Percentiles rank a stretch among this genome's conserved stretches.
phyloP scores from a whole-genome alignment of 768 basidiomycete species.

The Tulasnella sp. region DNA sequence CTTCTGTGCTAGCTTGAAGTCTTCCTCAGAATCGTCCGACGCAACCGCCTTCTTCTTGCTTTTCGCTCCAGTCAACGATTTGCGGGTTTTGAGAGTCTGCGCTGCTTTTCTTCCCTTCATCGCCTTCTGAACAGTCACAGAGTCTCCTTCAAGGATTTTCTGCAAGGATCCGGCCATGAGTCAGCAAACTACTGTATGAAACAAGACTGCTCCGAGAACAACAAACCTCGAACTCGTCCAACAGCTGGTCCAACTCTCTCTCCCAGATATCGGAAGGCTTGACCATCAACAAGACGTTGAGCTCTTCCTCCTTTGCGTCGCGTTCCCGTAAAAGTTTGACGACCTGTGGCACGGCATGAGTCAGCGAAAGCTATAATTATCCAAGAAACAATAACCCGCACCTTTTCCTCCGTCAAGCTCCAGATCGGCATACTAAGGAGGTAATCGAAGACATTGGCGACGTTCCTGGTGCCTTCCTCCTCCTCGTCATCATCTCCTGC shows the following conservation, averaged over 20 bases:
- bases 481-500: slow-evolving; percentile 44
- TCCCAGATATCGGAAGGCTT: slow-evolving; percentile 84
- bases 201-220: not conserved
- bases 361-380: not conserved
- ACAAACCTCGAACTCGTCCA: slow-evolving; percentile 75
- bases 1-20: slow-evolving; percentile 45
- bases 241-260: slow-evolving; percentile 72
- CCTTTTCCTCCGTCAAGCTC: slow-evolving; percentile 91
- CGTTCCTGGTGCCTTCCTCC: slow-evolving; percentile 32
- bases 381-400: slow-evolving; percentile 23
- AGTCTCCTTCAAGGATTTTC: slow-evolving; percentile 30
- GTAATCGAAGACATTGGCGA: slow-evolving; percentile 75
- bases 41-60: slow-evolving; percentile 30
- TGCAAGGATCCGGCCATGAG: not conserved
- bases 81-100: slow-evolving; percentile 41
- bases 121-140: slow-evolving; percentile 38
- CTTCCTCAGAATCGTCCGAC: slow-evolving; percentile 39
- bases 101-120: slow-evolving; percentile 44
- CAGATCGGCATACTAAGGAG: slow-evolving; percentile 90
- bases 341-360: slow-evolving; percentile 41
- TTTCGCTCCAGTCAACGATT: slow-evolving; percentile 36
- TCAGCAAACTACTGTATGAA: not conserved
- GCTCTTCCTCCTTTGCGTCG: slow-evolving; percentile 69
- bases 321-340: slow-evolving; percentile 74
- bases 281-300: slow-evolving; percentile 64